These are phyloP conservation scores for Ascochyta koolunga DNA, from an alignment of 2,329 filamentous ascomycete species.

Conservation along the genomic window DNA sequence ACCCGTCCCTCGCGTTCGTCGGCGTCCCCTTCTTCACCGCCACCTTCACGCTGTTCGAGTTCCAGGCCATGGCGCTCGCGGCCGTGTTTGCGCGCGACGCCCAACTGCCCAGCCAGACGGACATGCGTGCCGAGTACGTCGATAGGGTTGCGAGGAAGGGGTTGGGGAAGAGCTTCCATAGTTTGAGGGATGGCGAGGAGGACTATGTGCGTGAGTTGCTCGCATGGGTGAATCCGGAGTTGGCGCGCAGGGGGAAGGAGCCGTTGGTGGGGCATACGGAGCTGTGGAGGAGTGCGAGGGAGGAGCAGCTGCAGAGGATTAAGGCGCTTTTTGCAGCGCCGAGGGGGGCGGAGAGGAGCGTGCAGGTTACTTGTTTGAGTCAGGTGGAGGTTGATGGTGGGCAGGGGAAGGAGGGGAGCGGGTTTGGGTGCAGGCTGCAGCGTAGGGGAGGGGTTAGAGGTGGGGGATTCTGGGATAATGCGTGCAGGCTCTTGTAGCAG, in stretches of 20 bases:
- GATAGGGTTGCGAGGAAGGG: conserved; percentile 47
- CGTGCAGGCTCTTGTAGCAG: no score
- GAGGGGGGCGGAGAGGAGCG: background rate
- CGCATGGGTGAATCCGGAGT: conserved; percentile 47
- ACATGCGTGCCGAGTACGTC: conserved; percentile 53
- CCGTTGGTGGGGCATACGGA: conserved; percentile 44
- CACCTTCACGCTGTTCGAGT: conserved; percentile 73
- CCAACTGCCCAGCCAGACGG: conserved; percentile 52
- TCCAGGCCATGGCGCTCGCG: conserved; percentile 68
- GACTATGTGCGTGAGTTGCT: conserved; percentile 51
- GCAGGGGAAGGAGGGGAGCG: background rate
- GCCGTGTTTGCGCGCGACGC: conserved; percentile 61
- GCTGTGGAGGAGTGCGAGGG: conserved; percentile 45
- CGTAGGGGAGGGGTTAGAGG: background rate
- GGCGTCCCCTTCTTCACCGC: conserved; percentile 70
- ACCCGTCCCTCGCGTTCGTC: conserved; percentile 68
- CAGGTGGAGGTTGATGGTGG: background rate
- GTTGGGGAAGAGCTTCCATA: conserved; percentile 54
- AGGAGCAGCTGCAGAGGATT: conserved; percentile 39
- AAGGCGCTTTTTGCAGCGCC: conserved; percentile 36
- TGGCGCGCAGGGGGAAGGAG: conserved; percentile 21
- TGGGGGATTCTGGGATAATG: no score
- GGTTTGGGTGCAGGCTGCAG: background rate
- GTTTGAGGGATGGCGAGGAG: conserved; percentile 48
- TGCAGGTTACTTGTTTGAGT: conserved; percentile 2